Evolutionary conservation across 2,329 filamentous ascomycete species (phyloP), one percentile per base, ranked within the genome.

Genomic region (Lachnellula cervina): DNA sequence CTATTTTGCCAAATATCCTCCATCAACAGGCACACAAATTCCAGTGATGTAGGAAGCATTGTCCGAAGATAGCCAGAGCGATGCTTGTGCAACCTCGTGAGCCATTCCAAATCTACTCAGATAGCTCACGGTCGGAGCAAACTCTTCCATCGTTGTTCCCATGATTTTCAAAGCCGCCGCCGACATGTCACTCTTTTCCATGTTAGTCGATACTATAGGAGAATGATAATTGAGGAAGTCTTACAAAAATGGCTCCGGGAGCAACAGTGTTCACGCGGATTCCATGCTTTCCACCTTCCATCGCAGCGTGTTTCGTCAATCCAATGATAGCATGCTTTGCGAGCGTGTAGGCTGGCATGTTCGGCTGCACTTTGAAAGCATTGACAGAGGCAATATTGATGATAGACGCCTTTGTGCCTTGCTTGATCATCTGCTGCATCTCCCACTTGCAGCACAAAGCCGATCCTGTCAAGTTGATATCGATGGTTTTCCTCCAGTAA

Each of bases 311-410:
- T 43, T 75, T 75, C 13, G 74, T 76, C 51, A 77, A 66, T 1
- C 73, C 75, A 5, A 77, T 65, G 4, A 77, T 59, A 2, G 68
- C 75, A 57, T 73, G 75, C 59, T 77, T 78, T 3, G 65, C 68
- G 1, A 69, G 70, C 9, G 62, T 63, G 44, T 73, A 0, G 60
- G 66, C 14, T 17, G 69, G 37, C 57, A 43, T 64, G 62, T 32
- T 66, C 64, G 5, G 61, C 17, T 51, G 43, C 9, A 49, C 5
- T 57, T 72, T 70, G n/a, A 76, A 62, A 2, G 79, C 79, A 34
- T 77, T 74, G 37, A 77, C 77, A 49, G 76, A 80, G 25, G 77
- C 73, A 28, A 80, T 74, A 45, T 71, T 72, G 23, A 72, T 66
- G 7, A 72, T 70, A 0, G 65, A 59, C 1, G 65, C 66, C 0